Conservation (phyloP, 768 basidiomycete genomes). For the Tephrocybe rancida region DNA sequence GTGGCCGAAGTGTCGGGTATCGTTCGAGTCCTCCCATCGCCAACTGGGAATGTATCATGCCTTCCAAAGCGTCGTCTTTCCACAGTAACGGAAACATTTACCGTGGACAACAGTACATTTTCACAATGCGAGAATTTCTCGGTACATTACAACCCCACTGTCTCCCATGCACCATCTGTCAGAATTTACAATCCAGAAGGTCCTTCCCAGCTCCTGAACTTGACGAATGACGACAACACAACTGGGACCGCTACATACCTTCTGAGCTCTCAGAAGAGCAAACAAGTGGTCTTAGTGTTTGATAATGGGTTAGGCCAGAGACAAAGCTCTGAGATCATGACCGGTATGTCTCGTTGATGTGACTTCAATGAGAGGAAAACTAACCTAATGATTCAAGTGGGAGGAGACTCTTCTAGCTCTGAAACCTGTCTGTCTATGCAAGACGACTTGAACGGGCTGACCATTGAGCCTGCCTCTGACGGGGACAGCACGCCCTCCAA, state of each 20-base stretch:
- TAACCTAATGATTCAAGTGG: constrained; percentile 22
- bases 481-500: not conserved
- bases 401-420: constrained; percentile 31
- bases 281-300: constrained; percentile 45
- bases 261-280: constrained; percentile 38
- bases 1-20: constrained; percentile 50
- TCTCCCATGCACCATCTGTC: constrained; percentile 33
- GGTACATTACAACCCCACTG: constrained; percentile 40
- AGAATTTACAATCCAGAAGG: constrained; percentile 40
- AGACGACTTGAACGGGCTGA: not conserved
- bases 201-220: constrained; percentile 28
- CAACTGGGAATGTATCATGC: constrained; percentile 41
- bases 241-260: constrained; percentile 43
- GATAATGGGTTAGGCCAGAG: constrained; percentile 38
- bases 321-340: constrained; percentile 45
- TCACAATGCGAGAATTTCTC: constrained; percentile 53
- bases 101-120: constrained; percentile 28
- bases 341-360: constrained; percentile 29
- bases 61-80: constrained; percentile 23
- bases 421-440: constrained; percentile 13
- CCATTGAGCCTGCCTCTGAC: not conserved
- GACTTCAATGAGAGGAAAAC: not conserved
- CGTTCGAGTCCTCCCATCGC: constrained; percentile 42
- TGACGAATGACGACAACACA: constrained; percentile 24
- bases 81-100: constrained; percentile 28